Evolutionary conservation across 2,329 filamentous ascomycete genomes (phyloP).

Genomic region (Ilyonectria sp.): DNA sequence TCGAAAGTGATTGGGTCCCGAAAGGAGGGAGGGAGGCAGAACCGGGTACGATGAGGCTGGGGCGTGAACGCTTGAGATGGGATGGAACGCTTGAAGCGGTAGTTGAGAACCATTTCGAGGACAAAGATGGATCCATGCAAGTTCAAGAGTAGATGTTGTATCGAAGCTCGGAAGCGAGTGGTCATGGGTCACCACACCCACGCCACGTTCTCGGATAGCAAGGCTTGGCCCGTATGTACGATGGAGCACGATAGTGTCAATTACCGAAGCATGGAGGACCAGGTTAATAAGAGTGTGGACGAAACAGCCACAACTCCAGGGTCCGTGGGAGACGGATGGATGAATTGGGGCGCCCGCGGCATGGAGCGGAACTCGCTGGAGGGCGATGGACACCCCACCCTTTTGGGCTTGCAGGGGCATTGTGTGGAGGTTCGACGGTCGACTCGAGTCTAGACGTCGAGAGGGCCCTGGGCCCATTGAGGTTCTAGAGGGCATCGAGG

Average conservation of each 20-base stretch:
- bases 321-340: constrained; percentile 5
- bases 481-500: neutral
- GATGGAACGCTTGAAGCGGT: constrained; percentile 34
- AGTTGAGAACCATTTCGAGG: constrained; percentile 5
- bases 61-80: constrained; percentile 21
- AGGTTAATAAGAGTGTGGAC: constrained; percentile 7
- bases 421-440: constrained; percentile 5
- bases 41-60: constrained; percentile 31
- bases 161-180: neutral
- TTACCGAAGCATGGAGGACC: neutral
- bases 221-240: neutral
- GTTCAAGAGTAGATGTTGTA: neutral
- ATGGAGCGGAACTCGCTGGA: neutral
- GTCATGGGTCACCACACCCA: constrained; percentile 4
- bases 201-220: neutral
- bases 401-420: neutral
- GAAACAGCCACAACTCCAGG: constrained; percentile 17
- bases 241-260: neutral
- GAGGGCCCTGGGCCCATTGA: neutral
- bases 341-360: constrained; percentile 11
- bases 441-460: constrained; percentile 21
- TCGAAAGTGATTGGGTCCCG: constrained; percentile 38
- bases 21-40: constrained; percentile 22
- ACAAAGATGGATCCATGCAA: constrained; percentile 1
- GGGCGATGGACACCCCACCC: constrained; percentile 1